Evolutionary conservation across 768 basidiomycete species (phyloP), one percentile per base, ranked within the genome.

Genomic region (Jaapia argillacea): DNA sequence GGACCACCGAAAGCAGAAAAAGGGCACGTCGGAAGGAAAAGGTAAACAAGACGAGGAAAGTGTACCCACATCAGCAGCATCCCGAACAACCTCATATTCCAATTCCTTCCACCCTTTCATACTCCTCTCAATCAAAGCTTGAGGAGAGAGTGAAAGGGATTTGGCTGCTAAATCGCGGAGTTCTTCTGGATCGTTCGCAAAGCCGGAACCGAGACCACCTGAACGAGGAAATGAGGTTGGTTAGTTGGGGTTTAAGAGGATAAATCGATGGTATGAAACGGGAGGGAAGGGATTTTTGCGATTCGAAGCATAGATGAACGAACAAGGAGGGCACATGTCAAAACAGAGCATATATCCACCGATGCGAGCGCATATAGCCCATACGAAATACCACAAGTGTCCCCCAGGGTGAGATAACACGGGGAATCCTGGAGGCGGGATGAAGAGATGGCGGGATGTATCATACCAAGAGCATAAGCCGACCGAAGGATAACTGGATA

Each of bases 61-160:
- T 21, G 14, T 4, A 78, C 85, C 52, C 62, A 91, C 89, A 65
- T 99, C 96, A 41, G 94, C 94, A 51, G 75, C 92, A 60, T 99
- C 96, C 43, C 96, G 85, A 56, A 98, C 96, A 48, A 99, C 96
- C 61, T 99, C 96, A 54, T 98, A 99, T 66, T 99, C 96, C 49
- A 98, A 75, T 66, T 99, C 96, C 61, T 99, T 99, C 96, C 96
- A 99, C 24, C 96, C 96, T 66, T 98, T 98, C 84, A 99, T 87
- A 53, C 85, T 89, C 40, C 92, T 85, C 66, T 98, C 96, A 50
- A 99, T 92, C 45, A 99, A 75, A 36, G 98, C 88, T 61, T 98
- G 96, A 38, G 96, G 94, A 51, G 83, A 86, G 23, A 98, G 72
- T 57, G 81, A 81, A 42, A 99, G 76, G 58, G 83, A 78, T 64